Percentiles rank a stretch among this genome's conserved stretches.
Evolutionary conservation across 2,329 filamentous ascomycete genomes (phyloP).

Genomic region (Fusarium bulbicola): DNA sequence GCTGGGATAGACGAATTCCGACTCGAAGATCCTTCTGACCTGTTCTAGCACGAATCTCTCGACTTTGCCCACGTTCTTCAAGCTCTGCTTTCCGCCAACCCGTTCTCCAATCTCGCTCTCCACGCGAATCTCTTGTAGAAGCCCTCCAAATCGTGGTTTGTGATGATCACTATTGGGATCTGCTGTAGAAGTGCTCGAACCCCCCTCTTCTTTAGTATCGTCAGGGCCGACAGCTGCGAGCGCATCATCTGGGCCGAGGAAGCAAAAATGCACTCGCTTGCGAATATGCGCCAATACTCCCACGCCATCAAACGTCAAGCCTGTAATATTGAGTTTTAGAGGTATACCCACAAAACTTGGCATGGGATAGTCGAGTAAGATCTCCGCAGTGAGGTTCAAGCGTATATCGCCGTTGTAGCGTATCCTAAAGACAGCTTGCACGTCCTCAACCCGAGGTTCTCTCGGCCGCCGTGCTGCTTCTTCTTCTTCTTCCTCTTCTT

Average conservation of each 20-base stretch:
- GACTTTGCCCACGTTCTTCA: conserved; percentile 99
- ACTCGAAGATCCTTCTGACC: conserved; percentile 95
- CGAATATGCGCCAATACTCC: conserved; percentile 92
- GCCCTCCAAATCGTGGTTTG: conserved; percentile 66
- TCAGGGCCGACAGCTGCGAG: conserved; percentile 71
- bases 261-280: conserved; percentile 91
- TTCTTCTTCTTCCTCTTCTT: conserved; percentile 46
- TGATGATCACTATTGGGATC: conserved; percentile 43
- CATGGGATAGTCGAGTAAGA: conserved; percentile 97
- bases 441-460: conserved; percentile 83
- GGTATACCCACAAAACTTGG: conserved; percentile 97
- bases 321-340: conserved; percentile 93
- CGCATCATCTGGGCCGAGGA: conserved; percentile 91
- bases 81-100: conserved; percentile 88
- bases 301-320: conserved; percentile 93
- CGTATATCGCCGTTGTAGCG: conserved; percentile 88
- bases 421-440: conserved; percentile 92
- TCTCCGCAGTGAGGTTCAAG: conserved; percentile 91
- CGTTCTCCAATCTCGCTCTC: conserved; percentile 97
- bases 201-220: conserved; percentile 43
- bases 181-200: background rate
- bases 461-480: conserved; percentile 47
- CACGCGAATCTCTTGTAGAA: conserved; percentile 92
- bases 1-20: conserved; percentile 97
- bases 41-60: conserved; percentile 97